Evolutionary conservation across 1,284 basidiomycete genomes (phyloP).

Genomic region (Phylloboletellus chloephorus): DNA sequence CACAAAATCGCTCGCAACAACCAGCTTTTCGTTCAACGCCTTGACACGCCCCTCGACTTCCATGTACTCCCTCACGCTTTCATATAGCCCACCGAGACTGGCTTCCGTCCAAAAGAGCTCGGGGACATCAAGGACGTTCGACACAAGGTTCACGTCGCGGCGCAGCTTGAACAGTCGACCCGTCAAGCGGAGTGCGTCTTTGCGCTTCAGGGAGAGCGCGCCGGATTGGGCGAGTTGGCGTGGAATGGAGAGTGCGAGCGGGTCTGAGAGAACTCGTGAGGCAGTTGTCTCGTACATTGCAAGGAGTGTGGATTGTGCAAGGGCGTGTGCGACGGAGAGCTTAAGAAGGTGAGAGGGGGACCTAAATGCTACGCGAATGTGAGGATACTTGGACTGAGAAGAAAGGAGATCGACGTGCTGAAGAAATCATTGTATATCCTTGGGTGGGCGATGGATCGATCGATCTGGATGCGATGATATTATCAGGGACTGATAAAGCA

Average conservation of each 20-base stretch:
- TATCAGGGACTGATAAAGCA: neutral
- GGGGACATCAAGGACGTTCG: constrained; percentile 91
- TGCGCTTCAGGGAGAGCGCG: constrained; percentile 70
- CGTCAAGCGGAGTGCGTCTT: constrained; percentile 83
- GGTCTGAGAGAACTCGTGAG: constrained; percentile 74
- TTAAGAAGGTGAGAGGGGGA: constrained; percentile 81
- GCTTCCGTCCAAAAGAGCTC: constrained; percentile 96
- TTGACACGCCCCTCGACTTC: constrained; percentile 85
- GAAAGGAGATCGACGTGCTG: constrained; percentile 45
- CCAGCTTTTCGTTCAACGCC: constrained; percentile 85
- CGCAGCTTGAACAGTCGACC: constrained; percentile 86
- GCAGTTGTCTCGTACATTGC: constrained; percentile 85
- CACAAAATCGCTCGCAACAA: constrained; percentile 84
- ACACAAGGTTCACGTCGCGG: constrained; percentile 87
- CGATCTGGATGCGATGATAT: constrained; percentile 51
- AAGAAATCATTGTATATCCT: constrained; percentile 92
- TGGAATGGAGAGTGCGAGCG: constrained; percentile 76
- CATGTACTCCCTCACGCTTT: constrained; percentile 92
- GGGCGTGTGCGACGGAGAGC: constrained; percentile 89
- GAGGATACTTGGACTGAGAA: neutral
- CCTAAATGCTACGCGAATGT: constrained; percentile 64
- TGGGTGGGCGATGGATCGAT: constrained; percentile 77
- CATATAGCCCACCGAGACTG: constrained; percentile 83
- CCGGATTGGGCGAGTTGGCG: constrained; percentile 80
- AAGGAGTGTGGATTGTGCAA: constrained; percentile 91